A percentile compares a stretch with the other conserved stretches of the same genome.
Evolutionary conservation across 768 basidiomycete species (phyloP).

Genomic region (Chlorophyllum brunneum): DNA sequence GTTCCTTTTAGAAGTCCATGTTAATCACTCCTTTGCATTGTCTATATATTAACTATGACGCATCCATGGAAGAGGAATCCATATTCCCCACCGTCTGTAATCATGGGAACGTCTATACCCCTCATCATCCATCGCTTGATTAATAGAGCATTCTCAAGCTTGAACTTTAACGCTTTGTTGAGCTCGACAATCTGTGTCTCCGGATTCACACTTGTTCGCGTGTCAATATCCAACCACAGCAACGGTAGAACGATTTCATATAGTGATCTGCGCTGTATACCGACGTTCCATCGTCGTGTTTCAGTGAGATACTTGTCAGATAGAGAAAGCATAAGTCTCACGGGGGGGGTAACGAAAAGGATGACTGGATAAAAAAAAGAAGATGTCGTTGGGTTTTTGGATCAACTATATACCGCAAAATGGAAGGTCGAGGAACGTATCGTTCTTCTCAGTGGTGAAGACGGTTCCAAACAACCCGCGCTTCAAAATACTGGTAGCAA

Average conservation of each 20-base stretch:
- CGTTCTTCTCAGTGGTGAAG: constrained; percentile 60
- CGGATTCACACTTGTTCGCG: not conserved
- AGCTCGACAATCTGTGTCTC: not conserved
- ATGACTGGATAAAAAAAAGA: constrained; percentile 88
- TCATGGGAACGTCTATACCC: not conserved
- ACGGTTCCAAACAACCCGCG: constrained; percentile 39
- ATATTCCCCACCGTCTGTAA: not conserved
- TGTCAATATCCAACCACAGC: not conserved
- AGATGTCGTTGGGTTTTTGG: constrained; percentile 81
- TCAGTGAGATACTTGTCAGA: too few relatives aligned
- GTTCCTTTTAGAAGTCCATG: too few relatives aligned
- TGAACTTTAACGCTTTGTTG: not conserved
- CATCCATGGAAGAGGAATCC: too few relatives aligned
- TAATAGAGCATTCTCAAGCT: not conserved
- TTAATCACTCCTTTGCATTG: too few relatives aligned
- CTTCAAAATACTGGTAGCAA: constrained; percentile 40
- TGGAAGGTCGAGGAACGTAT: constrained; percentile 86
- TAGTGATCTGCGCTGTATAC: not conserved
- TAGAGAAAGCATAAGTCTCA: not conserved
- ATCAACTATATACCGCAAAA: constrained; percentile 86
- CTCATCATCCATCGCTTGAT: not conserved
- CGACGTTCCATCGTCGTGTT: not conserved
- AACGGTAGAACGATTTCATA: not conserved
- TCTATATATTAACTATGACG: too few relatives aligned
- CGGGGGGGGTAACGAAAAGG: constrained; percentile 60